A percentile compares a stretch with the other conserved stretches of the same genome.
phyloP scores from a whole-genome alignment of 208 protist species.

The Leishmania guyanensis region DNA sequence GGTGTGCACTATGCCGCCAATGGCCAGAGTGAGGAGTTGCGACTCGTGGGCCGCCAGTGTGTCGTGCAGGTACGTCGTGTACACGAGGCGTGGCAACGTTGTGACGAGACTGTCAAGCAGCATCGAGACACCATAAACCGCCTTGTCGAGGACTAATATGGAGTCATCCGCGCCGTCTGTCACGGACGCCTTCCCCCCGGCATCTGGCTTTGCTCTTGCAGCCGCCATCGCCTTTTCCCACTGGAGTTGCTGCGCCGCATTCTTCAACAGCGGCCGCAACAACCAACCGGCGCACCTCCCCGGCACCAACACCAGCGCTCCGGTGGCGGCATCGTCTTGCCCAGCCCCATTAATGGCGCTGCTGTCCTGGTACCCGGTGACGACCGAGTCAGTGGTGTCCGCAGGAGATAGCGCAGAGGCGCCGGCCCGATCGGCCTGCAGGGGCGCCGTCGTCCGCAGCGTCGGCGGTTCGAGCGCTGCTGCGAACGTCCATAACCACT shows the following conservation, averaged over 20 bases:
- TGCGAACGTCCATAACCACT: slow-evolving; percentile 52
- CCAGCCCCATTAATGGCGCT: not conserved
- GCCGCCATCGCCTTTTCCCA: slow-evolving; percentile 35
- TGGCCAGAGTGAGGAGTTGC: slow-evolving; percentile 36
- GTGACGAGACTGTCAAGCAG: slow-evolving; percentile 36
- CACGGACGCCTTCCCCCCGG: not conserved
- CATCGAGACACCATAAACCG: slow-evolving; percentile 30
- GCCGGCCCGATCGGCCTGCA: not conserved
- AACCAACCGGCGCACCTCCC: slow-evolving; percentile 45
- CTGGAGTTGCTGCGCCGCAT: slow-evolving; percentile 49
- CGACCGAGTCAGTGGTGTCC: not conserved
- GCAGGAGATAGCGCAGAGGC: not conserved
- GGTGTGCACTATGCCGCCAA: slow-evolving; percentile 45
- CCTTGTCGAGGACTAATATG: slow-evolving; percentile 39
- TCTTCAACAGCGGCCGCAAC: slow-evolving; percentile 56
- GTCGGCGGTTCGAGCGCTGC: slow-evolving; percentile 45
- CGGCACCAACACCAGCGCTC: slow-evolving; percentile 11
- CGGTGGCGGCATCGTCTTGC: not conserved
- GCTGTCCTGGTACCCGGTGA: not conserved
- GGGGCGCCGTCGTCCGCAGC: slow-evolving; percentile 3
- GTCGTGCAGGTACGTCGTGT: slow-evolving; percentile 50
- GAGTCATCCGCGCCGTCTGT: slow-evolving; percentile 2
- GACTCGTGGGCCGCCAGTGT: slow-evolving; percentile 50
- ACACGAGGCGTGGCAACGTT: slow-evolving; percentile 39
- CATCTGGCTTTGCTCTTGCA: slow-evolving; percentile 17